A percentile compares a stretch with the other conserved stretches of the same genome.
Conservation (phyloP, 768 basidiomycete genomes). For the Macrocybe gigantea region DNA sequence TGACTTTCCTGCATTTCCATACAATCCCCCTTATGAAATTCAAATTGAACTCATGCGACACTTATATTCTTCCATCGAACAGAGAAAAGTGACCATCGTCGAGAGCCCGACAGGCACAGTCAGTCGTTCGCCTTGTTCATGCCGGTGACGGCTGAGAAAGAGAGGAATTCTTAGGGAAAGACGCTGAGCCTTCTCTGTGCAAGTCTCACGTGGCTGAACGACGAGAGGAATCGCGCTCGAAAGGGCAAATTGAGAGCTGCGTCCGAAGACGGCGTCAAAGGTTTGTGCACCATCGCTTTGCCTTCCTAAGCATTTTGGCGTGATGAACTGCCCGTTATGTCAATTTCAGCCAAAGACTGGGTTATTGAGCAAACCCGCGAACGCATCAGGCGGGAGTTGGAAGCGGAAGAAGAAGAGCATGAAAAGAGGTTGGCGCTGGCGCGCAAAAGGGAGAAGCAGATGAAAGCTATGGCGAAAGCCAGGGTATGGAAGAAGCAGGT, state of each 20-base stretch:
- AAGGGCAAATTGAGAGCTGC: conserved; percentile 53
- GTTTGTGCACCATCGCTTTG: conserved; percentile 15
- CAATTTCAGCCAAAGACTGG: conserved; percentile 60
- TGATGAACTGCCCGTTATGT: neutral
- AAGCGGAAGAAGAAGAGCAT: conserved; percentile 60
- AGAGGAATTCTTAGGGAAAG: conserved; percentile 56
- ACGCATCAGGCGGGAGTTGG: conserved; percentile 58
- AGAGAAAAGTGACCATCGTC: conserved; percentile 70
- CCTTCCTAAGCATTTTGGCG: neutral
- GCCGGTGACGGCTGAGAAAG: neutral
- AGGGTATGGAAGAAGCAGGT: conserved; percentile 50
- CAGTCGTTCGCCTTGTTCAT: conserved; percentile 13
- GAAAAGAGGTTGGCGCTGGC: conserved; percentile 55
- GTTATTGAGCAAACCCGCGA: conserved; percentile 67
- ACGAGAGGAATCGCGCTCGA: conserved; percentile 62
- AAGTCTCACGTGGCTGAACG: conserved; percentile 67
- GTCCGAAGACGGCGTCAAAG: conserved; percentile 25
- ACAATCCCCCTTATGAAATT: conserved; percentile 74
- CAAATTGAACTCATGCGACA: conserved; percentile 87
- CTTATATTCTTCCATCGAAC: conserved; percentile 74
- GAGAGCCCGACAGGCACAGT: conserved; percentile 91
- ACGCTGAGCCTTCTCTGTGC: conserved; percentile 77
- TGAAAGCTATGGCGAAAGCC: conserved; percentile 48
- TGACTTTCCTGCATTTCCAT: conserved; percentile 78
- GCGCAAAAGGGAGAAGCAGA: conserved; percentile 53